phyloP scores from a whole-genome alignment of 139 green algal species.

The Volvox reticuliferus region DNA sequence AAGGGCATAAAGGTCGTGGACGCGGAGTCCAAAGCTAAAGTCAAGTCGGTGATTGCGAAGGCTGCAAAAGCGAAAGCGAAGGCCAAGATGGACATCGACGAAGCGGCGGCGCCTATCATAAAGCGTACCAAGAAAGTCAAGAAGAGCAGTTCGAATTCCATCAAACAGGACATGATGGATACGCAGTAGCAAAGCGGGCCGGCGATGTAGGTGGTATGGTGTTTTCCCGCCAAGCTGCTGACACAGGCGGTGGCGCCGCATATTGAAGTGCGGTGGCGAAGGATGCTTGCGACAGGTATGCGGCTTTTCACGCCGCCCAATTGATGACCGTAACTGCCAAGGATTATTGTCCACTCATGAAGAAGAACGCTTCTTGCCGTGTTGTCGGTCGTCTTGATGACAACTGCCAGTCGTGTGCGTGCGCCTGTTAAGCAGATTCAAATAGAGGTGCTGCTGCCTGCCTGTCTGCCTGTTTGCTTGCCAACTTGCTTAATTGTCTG shows the following conservation, averaged over 20 bases:
- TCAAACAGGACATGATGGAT: background rate
- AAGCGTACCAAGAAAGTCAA: background rate
- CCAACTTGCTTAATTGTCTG: too few relatives aligned
- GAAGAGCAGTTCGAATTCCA: background rate
- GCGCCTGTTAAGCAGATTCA: background rate
- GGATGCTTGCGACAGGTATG: too few relatives aligned
- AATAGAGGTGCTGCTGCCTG: background rate
- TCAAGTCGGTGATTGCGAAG: slow-evolving; percentile 10
- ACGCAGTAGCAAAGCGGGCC: background rate
- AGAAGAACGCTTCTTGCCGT: background rate
- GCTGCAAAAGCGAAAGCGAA: background rate
- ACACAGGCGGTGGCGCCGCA: too few relatives aligned
- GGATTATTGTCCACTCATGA: too few relatives aligned
- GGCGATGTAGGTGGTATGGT: too few relatives aligned
- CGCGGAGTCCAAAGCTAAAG: slow-evolving; percentile 25
- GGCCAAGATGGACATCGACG: slow-evolving; percentile 39
- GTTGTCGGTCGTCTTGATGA: background rate
- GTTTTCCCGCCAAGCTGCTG: too few relatives aligned
- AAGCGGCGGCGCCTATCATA: background rate
- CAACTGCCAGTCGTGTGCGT: background rate
- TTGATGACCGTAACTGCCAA: too few relatives aligned
- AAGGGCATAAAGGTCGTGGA: slow-evolving; percentile 47
- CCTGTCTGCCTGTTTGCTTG: background rate
- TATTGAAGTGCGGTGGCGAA: too few relatives aligned
- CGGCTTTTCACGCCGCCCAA: too few relatives aligned